Conservation (phyloP, 129 eudicot genomes). For the Sambucus nigra region DNA sequence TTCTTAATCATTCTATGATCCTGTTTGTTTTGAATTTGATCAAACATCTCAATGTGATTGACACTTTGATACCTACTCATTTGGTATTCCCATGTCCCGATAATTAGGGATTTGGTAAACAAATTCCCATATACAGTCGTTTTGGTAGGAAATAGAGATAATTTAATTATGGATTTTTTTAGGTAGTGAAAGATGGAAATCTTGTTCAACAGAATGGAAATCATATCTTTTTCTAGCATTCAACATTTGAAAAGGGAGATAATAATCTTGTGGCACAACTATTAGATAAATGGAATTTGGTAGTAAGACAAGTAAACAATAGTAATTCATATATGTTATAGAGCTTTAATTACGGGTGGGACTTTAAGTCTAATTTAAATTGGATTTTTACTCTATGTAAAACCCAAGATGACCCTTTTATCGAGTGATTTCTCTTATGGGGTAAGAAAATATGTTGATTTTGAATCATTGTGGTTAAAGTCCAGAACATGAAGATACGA, state of each 20-base stretch:
- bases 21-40: not conserved
- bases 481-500: not conserved
- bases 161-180: not conserved
- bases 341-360: not conserved
- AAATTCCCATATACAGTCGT: not conserved
- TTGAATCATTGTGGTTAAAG: not conserved
- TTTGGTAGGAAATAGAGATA: not conserved
- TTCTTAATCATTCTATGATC: not conserved
- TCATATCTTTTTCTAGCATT: not conserved
- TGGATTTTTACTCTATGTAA: not conserved
- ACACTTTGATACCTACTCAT: not conserved
- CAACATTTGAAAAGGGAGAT: not conserved
- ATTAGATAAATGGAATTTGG: not conserved
- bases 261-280: not conserved
- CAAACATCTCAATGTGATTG: not conserved
- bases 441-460: not conserved
- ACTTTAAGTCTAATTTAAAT: not conserved
- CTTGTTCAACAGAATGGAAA: not conserved
- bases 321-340: not conserved
- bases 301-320: not conserved
- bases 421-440: not conserved
- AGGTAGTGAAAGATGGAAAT: not conserved
- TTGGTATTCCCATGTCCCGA: not conserved
- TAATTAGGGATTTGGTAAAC: not conserved
- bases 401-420: not conserved